Conservation (phyloP, 1,284 basidiomycete genomes). For the Puccinia novopanici region DNA sequence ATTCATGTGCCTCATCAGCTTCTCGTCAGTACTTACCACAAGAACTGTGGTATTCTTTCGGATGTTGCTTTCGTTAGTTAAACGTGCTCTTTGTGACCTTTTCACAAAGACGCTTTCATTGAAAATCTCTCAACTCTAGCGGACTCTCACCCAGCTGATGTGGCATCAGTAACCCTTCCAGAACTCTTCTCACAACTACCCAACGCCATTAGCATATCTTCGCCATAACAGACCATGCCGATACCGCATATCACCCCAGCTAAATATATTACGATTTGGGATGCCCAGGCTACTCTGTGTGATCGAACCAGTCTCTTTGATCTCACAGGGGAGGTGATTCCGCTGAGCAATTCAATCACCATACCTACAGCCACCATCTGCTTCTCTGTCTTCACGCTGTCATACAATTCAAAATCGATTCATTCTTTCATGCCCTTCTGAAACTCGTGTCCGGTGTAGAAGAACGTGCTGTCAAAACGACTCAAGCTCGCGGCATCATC, state of each 20-base stretch:
- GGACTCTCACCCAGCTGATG: constrained; percentile 66
- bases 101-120: constrained; percentile 68
- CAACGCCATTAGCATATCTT: constrained; percentile 17
- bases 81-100: constrained; percentile 31
- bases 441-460: neutral
- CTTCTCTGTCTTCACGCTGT: constrained; percentile 38
- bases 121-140: constrained; percentile 72
- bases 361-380: constrained; percentile 36
- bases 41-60: neutral
- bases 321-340: neutral
- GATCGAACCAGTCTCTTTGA: constrained; percentile 77
- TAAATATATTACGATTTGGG: constrained; percentile 70
- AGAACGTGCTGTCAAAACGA: neutral
- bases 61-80: neutral
- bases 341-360: constrained; percentile 18
- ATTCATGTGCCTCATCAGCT: constrained; percentile 40
- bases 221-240: constrained; percentile 55
- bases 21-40: constrained; percentile 26
- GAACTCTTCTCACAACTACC: constrained; percentile 71
- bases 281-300: constrained; percentile 74
- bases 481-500: constrained; percentile 30
- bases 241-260: neutral
- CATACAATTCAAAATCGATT: constrained; percentile 32
- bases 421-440: neutral
- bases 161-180: constrained; percentile 77